Base-by-base conservation (phyloP, 106 monocot genomes). In the Agapanthus africanus region DNA sequence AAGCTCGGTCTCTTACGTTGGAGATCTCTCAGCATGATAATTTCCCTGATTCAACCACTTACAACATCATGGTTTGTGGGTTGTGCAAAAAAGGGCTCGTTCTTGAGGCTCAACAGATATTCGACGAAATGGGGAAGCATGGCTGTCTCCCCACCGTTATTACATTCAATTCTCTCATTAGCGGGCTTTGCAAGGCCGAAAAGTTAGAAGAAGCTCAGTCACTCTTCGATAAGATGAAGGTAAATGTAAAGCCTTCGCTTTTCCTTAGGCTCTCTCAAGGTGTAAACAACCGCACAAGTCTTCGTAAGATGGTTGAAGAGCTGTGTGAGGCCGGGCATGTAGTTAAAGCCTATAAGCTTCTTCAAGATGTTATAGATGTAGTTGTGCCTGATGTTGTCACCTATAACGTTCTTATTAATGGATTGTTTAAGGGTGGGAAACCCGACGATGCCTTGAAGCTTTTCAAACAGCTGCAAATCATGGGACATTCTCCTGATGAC, bases 81-180 rank as follows among this genome's bases (percentile, higher is more conserved):
- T 65, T 93, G 68, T 99, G 93, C 77, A 85, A 80, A 26, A 54
- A 85, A 52, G 90, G 87, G 14, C 78, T 90, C 56, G 62, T 99
- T 37, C 36, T 69, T 16, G 93, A 99, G 42, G 99, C 99, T 2
- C 80, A 78, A 22, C 52, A 87, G 22, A 78, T 99, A 30, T 99
- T 99, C 44, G 79, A 90, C 22, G 93, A 93, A 66, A 90, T 99
- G 93, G 79, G 68, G 46, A 76, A 71, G 74, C 25, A 67, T 28
- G 99, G 99, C 4, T 86, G 84, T 31, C 66, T 70, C 4, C 93
- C 89, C 11, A 87, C 84, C 0, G 73, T 90, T 21, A 62, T 70
- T 50, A 93, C 86, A 0, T 99, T 84, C 63, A 99, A 99, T 74
- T 64, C 87, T n/a, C 82, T 99, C 39, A 90, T 99, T 13, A 71